Base-by-base conservation (phyloP, 257 asterid species). In the Perilla frutescens region DNA sequence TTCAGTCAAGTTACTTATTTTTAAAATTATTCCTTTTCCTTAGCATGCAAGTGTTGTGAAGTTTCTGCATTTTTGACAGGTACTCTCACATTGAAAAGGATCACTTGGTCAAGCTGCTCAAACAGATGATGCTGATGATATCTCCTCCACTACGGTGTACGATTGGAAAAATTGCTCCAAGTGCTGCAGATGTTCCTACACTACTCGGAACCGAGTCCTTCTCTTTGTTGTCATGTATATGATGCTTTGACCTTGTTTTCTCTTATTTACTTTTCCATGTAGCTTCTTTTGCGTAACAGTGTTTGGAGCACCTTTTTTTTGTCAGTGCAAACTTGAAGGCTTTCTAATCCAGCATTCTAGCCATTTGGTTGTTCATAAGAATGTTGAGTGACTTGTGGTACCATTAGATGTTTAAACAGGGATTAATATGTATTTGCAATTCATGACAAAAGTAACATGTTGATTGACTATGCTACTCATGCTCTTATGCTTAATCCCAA, bases 111-210 rank as follows among this genome's bases (percentile, higher is more conserved):
- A 83, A 83, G 82, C 86, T 94, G 80, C 88, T 94, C 49, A 94
- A 89, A 79, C 97, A 90, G 83, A 79, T 94, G 79, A 85, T 91
- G 83, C 82, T 87, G 81, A 78, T 68, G 73, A 67, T 75, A 48
- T 82, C 91, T 71, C 95, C 96, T 80, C 96, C 97, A 60, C 70
- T 84, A 65, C 87, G 81, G 70, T 80, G 80, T 67, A 37, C 79
- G 64, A 75, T 44, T 64, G 96, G 89, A 70, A 83, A 80, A 80
- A 71, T 47, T 75, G 58, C 82, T 71, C 96, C 96, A 41, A 84
- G 87, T 77, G 97, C 98, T 80, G 82, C 90, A 60, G 97, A 94
- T 84, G 97, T 90, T 78, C 98, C 98, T 57, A 91, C 98, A 6
- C 82, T 94, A 62, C 96, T 94, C 73, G 98, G 98, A 84, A 88